Evolutionary conservation across 768 basidiomycete species (phyloP), one percentile per base, ranked within the genome.

Genomic region (Suillus occidentalis): DNA sequence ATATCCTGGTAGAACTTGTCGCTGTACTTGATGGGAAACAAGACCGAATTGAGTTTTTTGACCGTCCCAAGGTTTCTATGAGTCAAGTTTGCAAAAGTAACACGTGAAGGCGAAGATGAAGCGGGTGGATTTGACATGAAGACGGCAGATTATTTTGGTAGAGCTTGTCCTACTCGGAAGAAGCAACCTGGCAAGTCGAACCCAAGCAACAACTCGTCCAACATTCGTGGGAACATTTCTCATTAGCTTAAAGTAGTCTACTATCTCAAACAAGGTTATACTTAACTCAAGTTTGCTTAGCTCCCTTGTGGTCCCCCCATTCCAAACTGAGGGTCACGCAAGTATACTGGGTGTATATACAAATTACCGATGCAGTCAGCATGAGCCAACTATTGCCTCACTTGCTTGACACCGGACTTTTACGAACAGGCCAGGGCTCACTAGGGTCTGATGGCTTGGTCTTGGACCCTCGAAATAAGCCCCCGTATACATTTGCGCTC

Each of bases 11-110:
- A 97, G 81, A 95, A 95, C 74, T 89, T 89, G 70, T 93, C 90
- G 75, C 89, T 89, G 76, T 96, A 97, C 71, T 88, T 88, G 74
- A 96, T 91, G 34, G 95, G 94, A 75, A 95, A 95, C 49, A 96
- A 84, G 47, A 95, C 91, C 2, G 88, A 87, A 68, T 87, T 87
- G 36, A 89, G 80, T 70, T 76, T 89, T 61, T 73, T 74, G 45
- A 79, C 85, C 2, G 90, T 89, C 60, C 94, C 94, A 55, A 95
- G 78, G 77, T 95, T 97, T 76, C 95, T 95, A 63, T 83, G 80
- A 13, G 89, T 91, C 72, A 94, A 78, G 58, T 88, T 86, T 60
- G 92, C 83, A 76, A 91, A 91, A 22, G 90, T 85, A 65, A 91
- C 79, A 68, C 88, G 87, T 64, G 79, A 52, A 39, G 60, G 34